Percentiles rank a stretch among this genome's conserved stretches.
Evolutionary conservation across 371 early-diverging fungal species (phyloP).

Genomic region (Rhizopus stolonifer): DNA sequence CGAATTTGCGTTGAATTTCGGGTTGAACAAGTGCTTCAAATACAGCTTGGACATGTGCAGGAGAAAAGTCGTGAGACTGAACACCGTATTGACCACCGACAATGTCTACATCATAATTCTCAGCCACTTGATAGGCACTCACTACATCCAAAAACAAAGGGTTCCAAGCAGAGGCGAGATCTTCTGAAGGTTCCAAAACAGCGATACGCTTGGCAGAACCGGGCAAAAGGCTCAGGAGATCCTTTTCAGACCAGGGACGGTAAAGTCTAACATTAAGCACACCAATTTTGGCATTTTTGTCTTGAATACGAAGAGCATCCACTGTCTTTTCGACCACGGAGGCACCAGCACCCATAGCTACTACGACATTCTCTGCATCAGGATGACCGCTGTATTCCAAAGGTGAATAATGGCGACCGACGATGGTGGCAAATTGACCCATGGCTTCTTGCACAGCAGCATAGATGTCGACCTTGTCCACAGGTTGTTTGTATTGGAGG

Average conservation of each 20-base stretch:
- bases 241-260: conserved; percentile 64
- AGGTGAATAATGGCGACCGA: conserved; percentile 49
- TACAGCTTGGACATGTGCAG: conserved; percentile 49
- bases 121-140: conserved; percentile 60
- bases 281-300: conserved; percentile 48
- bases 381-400: conserved; percentile 56
- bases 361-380: conserved; percentile 57
- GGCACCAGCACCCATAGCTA: conserved; percentile 66
- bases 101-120: conserved; percentile 45
- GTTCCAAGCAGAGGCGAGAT: conserved; percentile 66
- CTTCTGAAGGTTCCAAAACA: conserved; percentile 71
- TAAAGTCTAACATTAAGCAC: conserved; percentile 63
- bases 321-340: conserved; percentile 47
- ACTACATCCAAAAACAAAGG: conserved; percentile 80
- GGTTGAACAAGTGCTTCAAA: conserved; percentile 17
- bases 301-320: conserved; percentile 12
- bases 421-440: conserved; percentile 37
- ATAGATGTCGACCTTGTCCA: conserved; percentile 26
- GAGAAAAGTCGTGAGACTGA: conserved; percentile 38
- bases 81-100: conserved; percentile 59
- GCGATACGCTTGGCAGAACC: conserved; percentile 56
- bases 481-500: conserved; percentile 34
- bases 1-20: conserved; percentile 38
- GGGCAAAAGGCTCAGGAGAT: conserved; percentile 59
- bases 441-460: conserved; percentile 37